Evolutionary conservation across 2,329 filamentous ascomycete genomes (phyloP).

Genomic region (Clonostachys sp.): DNA sequence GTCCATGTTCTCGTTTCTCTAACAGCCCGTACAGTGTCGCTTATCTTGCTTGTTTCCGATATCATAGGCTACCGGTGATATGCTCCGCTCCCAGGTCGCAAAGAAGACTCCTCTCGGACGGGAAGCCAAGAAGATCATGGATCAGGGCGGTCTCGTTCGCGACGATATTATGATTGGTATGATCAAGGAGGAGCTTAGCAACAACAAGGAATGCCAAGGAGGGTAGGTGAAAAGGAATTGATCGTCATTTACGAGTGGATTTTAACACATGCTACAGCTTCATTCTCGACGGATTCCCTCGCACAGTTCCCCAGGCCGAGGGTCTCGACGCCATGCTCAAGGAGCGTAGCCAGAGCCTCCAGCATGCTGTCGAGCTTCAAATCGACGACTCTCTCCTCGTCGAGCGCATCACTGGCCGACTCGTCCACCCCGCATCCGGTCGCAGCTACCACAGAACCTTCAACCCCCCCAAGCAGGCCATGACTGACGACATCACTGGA

Average conservation of each 20-base stretch:
- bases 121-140: slow-evolving; percentile 99
- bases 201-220: slow-evolving; percentile 92
- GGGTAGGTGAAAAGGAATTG: slow-evolving; percentile 52
- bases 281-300: slow-evolving; percentile 97
- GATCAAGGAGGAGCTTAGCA: slow-evolving; percentile 96
- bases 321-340: slow-evolving; percentile 89
- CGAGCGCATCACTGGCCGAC: slow-evolving; percentile 90
- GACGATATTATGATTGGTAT: slow-evolving; percentile 99
- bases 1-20: slow-evolving; percentile 16
- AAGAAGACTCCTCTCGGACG: slow-evolving; percentile 93
- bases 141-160: slow-evolving; percentile 92
- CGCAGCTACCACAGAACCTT: slow-evolving; percentile 98
- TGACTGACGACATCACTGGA: slow-evolving; percentile 96
- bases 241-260: neutral
- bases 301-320: slow-evolving; percentile 92
- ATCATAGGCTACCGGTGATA: slow-evolving; percentile 87
- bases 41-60: neutral
- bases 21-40: neutral
- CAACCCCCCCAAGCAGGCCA: slow-evolving; percentile 90
- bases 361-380: slow-evolving; percentile 94
- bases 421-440: slow-evolving; percentile 92
- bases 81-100: slow-evolving; percentile 96
- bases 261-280: slow-evolving; percentile 54
- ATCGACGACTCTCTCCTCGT: slow-evolving; percentile 94
- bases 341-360: slow-evolving; percentile 74